Evolutionary conservation across 1,139 yeast species (phyloP).

Genomic region (Zygotorulaspora mrakii): DNA sequence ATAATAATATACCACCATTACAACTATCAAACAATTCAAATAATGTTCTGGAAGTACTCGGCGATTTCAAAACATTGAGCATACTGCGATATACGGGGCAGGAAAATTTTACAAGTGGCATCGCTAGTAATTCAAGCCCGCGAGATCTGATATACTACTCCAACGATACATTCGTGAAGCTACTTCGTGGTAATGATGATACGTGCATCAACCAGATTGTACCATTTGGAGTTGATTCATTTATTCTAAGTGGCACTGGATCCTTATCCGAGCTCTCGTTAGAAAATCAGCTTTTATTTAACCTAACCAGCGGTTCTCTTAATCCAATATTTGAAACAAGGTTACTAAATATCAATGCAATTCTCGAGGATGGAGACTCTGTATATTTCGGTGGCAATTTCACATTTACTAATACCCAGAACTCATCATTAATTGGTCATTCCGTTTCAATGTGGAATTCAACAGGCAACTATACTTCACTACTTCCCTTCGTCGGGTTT

Average conservation of each 20-base stretch:
- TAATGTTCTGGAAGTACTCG: constrained; percentile 55
- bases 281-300: constrained; percentile 53
- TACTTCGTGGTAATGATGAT: constrained; percentile 22
- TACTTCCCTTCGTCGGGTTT: constrained; percentile 77
- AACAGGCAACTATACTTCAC: constrained; percentile 41
- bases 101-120: constrained; percentile 39
- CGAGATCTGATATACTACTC: constrained; percentile 31
- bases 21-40: constrained; percentile 35
- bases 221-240: constrained; percentile 35
- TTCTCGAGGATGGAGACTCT: constrained; percentile 46
- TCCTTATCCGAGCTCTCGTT: constrained; percentile 42
- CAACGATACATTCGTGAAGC: constrained; percentile 28
- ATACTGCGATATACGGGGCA: constrained; percentile 55
- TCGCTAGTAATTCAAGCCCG: constrained; percentile 18
- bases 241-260: constrained; percentile 43
- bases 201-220: constrained; percentile 32
- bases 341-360: constrained; percentile 49
- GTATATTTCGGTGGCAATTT: constrained; percentile 84
- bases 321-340: constrained; percentile 40
- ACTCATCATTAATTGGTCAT: constrained; percentile 39
- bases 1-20: constrained; percentile 16
- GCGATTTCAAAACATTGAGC: constrained; percentile 60
- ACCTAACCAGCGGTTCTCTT: constrained; percentile 46
- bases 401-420: constrained; percentile 40
- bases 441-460: constrained; percentile 68